Base-by-base conservation (phyloP, 2,329 filamentous ascomycete genomes). In the Trichoderma sp. region DNA sequence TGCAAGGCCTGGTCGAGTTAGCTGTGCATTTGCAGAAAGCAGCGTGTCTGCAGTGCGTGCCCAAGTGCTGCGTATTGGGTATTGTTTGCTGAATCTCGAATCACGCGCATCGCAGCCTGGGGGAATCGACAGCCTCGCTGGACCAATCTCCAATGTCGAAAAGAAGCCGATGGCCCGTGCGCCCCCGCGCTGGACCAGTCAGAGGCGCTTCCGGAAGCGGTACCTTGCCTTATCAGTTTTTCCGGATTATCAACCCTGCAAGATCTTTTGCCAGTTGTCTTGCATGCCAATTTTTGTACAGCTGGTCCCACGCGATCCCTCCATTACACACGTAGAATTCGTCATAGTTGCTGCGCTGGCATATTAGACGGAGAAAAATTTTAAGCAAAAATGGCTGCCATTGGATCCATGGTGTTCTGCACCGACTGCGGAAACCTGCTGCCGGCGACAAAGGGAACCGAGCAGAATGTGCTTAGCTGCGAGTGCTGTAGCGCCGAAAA, bases 361-460 rank as follows among this genome's bases (percentile, higher is more conserved):
- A 66, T 43, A 24, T 14, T 30, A 26, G 52, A 16, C 58, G 14
- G 59, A 51, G 59, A 59, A 51, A 49, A 43, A 5, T n/a, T 71
- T 56, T 49, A 24, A 49, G 63, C 55, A 66, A 52, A 72, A 73
- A 97, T 97, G 95, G 89, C 94, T 72, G 90, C 92, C 21, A 94
- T 97, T 73, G 95, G 94, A 68, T 95, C 94, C 64, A 85, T 98
- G 51, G 90, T 97, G 43, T 98, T 98, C 80, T 98, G 95, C 83
- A 92, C 87, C 66, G 92, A 94, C 78, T 98, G 95, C 79, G 95
- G 95, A 71, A 97, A 97, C 78, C 85, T 97, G 4, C 84, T 98
- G 51, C 93, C 96, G 65, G 87, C 90, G 64, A 93, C 92, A 58
- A 91, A 90, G 71, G 93, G 92, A 70, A 90, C 89, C 69, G 85